Evolutionary conservation across 2,329 filamentous ascomycete genomes (phyloP).

Genomic region (Penicillium brevicompactum): DNA sequence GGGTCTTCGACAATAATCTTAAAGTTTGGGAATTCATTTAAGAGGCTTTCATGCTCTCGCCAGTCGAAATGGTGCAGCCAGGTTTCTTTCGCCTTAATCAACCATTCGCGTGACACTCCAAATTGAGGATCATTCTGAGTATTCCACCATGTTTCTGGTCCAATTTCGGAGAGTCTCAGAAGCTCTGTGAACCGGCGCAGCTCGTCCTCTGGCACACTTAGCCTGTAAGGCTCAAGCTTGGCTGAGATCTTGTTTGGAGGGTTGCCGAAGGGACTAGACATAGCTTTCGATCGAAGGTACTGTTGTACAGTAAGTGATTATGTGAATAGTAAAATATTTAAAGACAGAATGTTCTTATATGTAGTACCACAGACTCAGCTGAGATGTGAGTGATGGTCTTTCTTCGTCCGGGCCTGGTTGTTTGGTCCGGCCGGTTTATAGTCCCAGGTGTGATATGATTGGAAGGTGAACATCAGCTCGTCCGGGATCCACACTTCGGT

Average conservation of each 20-base stretch:
- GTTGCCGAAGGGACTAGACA: not conserved
- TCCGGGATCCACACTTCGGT: not conserved
- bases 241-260: not conserved
- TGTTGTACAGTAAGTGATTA: not conserved
- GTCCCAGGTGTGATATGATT: not conserved
- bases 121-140: conserved; percentile 1
- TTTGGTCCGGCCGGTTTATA: not conserved
- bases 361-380: not conserved
- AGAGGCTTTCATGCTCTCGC: conserved; percentile 9
- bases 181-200: conserved; percentile 3
- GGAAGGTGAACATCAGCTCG: not conserved
- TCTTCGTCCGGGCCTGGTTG: not conserved
- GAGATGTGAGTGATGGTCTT: not conserved
- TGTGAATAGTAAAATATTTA: too few species aligned
- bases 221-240: not conserved
- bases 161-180: conserved; percentile 7
- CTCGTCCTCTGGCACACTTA: not conserved
- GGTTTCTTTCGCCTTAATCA: conserved; percentile 9
- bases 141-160: conserved; percentile 12
- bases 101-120: conserved; percentile 10
- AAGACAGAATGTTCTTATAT: not conserved
- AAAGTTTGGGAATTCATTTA: conserved; percentile 12
- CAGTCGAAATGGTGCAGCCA: conserved; percentile 11
- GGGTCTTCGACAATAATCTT: not conserved
- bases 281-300: not conserved